These are phyloP conservation scores for Candolleomyces efflorescens DNA, from an alignment of 768 basidiomycete species.

Conservation along the genomic window DNA sequence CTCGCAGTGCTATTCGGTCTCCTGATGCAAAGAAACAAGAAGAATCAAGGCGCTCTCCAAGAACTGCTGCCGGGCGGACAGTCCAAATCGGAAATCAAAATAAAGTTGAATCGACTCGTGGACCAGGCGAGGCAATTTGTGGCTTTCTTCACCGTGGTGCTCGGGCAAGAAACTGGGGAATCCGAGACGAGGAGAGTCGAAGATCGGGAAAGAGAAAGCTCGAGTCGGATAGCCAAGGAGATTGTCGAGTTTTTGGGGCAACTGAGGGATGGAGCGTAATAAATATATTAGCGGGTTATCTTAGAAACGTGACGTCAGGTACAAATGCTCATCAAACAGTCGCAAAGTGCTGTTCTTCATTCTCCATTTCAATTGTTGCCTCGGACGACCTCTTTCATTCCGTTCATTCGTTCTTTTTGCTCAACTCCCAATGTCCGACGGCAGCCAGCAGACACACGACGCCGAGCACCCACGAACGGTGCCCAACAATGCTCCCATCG, in stretches of 20 bases:
- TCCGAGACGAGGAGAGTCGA: conserved; percentile 12
- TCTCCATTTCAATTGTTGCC: background rate
- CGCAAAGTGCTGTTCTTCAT: background rate
- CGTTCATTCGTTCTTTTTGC: background rate
- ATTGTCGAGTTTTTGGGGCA: conserved; percentile 53
- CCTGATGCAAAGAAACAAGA: conserved; percentile 36
- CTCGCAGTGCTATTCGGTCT: conserved; percentile 70
- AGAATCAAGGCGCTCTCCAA: conserved; percentile 35
- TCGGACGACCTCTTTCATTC: background rate
- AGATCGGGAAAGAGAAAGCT: conserved; percentile 32
- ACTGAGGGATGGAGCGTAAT: conserved; percentile 24
- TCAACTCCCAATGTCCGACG: background rate
- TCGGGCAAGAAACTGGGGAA: conserved; percentile 6
- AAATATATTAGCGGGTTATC: background rate
- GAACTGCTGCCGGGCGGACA: conserved; percentile 17
- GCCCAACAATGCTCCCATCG: background rate
- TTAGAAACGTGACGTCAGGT: conserved; percentile 3
- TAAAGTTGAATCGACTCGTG: conserved; percentile 30
- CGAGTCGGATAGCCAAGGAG: conserved; percentile 31
- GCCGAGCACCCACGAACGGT: background rate
- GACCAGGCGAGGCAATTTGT: conserved; percentile 45
- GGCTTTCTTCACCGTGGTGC: conserved; percentile 37
- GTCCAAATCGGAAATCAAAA: conserved; percentile 12
- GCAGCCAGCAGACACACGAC: background rate
- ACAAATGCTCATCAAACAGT: background rate